Evolutionary conservation across 1,284 basidiomycete genomes (phyloP).

Genomic region (Meripilus lineatus): DNA sequence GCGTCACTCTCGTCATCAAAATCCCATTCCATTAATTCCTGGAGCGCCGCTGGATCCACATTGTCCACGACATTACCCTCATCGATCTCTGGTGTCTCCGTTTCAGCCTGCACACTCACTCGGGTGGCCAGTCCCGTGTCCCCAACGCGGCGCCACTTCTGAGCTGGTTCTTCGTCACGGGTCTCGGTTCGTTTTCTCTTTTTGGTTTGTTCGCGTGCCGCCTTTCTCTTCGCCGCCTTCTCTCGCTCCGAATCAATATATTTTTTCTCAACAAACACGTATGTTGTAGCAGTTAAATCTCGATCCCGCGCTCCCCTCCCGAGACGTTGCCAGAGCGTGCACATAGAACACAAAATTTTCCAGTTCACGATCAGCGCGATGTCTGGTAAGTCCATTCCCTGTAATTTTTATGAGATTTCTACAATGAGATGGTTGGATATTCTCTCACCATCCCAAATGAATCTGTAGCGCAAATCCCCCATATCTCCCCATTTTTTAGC

Average conservation of each 20-base stretch:
- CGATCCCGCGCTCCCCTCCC: slow-evolving; percentile 13
- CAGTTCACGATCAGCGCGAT: slow-evolving; percentile 30
- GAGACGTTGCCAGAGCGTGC: slow-evolving; percentile 17
- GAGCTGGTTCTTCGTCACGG: too few relatives aligned
- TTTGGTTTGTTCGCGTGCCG: too few relatives aligned
- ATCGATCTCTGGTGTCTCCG: not conserved
- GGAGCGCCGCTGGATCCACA: too few relatives aligned
- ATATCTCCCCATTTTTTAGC: slow-evolving; percentile 16
- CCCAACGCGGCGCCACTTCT: too few relatives aligned
- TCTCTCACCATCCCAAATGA: slow-evolving; percentile 30
- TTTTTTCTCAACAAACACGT: slow-evolving; percentile 13
- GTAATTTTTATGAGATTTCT: not conserved
- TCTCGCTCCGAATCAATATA: slow-evolving; percentile 11
- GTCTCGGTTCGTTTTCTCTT: not conserved
- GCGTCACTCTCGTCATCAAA: too few relatives aligned
- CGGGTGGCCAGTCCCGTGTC: too few relatives aligned
- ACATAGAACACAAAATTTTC: slow-evolving; percentile 11
- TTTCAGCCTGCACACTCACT: not conserved
- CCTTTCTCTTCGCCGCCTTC: too few relatives aligned
- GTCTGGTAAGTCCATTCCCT: slow-evolving; percentile 31
- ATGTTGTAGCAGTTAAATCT: slow-evolving; percentile 6
- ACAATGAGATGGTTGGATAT: not conserved
- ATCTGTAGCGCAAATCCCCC: slow-evolving; percentile 25
- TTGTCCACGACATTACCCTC: too few relatives aligned
- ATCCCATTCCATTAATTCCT: too few relatives aligned